Evolutionary conservation across 164 flowering plant genomes (phyloP).

Genomic region (Kalanchoe fedtschenkoi): DNA sequence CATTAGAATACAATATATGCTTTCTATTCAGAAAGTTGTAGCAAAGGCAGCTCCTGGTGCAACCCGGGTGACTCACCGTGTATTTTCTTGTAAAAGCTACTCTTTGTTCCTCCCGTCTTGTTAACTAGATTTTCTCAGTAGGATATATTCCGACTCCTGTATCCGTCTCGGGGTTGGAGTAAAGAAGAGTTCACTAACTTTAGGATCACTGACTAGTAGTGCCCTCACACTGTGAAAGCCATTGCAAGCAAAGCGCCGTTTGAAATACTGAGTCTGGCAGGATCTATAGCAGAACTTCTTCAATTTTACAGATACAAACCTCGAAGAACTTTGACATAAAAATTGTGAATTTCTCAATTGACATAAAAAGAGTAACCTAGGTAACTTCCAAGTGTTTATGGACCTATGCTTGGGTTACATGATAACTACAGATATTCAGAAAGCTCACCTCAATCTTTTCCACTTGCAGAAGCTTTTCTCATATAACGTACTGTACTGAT

Average conservation of each 20-base stretch:
- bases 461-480: no score
- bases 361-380: neutral
- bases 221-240: slow-evolving; percentile 79
- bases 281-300: slow-evolving; percentile 88
- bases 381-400: no score
- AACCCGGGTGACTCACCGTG: slow-evolving; percentile 82
- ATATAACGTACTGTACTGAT: no score
- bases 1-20: neutral
- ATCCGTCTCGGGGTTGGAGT: slow-evolving; percentile 27
- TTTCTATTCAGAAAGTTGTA: slow-evolving; percentile 71
- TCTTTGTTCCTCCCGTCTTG: neutral
- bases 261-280: slow-evolving; percentile 85
- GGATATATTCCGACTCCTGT: neutral
- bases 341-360: neutral
- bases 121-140: neutral
- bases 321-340: neutral
- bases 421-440: no score
- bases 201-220: slow-evolving; percentile 96
- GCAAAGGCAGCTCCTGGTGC: slow-evolving; percentile 95
- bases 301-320: slow-evolving; percentile 34
- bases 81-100: slow-evolving; percentile 66
- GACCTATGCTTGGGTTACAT: no score
- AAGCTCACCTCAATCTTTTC: no score
- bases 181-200: slow-evolving; percentile 68
- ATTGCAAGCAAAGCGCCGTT: slow-evolving; percentile 72